Evolutionary conservation across 352 stramenopile species (phyloP), one percentile per base, ranked within the genome.

Genomic region (Saprolegnia parasitica): DNA sequence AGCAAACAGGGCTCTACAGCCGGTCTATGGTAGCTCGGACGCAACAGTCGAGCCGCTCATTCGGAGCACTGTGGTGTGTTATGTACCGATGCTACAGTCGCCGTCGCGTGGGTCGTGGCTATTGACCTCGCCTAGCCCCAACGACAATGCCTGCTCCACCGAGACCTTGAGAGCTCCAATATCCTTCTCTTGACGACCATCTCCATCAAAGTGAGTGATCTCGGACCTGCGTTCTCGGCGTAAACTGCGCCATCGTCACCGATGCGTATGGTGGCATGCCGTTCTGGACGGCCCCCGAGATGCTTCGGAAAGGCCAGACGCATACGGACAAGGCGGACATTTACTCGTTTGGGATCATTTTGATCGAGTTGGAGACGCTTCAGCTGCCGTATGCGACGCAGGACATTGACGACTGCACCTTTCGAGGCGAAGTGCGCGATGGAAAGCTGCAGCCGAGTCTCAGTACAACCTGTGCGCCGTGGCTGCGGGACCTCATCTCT

Each of bases 321-420:
- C 98, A 98, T 77, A 98, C 95, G 58, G 95, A 83, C 67, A 98
- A 97, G 73, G 93, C 90, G 4, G 95, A 98, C 77, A 91, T 98
- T 18, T 98, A 98, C 79, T 97, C 89, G 40, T 98, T 96, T 74
- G 93, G 84, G 32, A 80, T 96, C 20, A 84, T 93, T 66, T 70
- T 94, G 29, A 35, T 35, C 29, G 29, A 35, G 29, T 5, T 35
- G 29, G 29, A 35, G 29, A 35, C 29, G 29, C 29, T 35, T 2
- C 29, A 35, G 29, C 29, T 35, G 29, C 29, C 29, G 29, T 35
- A 35, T 5, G 29, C 29, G 29, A 35, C 29, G 29, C 29, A 35
- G 29, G 29, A 35, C 29, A 35, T 35, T 35, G 29, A 35, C 29
- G 29, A 35, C 29, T 35, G 29, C 29, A 35, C 29, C 29, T 35